Percentiles rank a stretch among this genome's conserved stretches.
These are phyloP conservation scores for Pezicula carpinea DNA, from an alignment of 2,329 filamentous ascomycete species.

Conservation along the genomic window DNA sequence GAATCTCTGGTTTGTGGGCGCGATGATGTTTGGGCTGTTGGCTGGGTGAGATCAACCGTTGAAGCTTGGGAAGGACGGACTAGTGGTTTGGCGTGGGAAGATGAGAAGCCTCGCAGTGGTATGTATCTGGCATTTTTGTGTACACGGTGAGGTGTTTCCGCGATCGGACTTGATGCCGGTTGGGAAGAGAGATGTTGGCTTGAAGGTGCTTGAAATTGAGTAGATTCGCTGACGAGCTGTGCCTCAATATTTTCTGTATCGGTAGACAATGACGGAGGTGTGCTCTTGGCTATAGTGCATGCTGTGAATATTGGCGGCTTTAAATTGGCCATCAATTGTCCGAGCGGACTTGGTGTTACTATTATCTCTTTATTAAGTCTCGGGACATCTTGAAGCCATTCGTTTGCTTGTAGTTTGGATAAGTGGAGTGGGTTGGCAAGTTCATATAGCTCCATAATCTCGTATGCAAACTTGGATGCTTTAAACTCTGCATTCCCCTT, in stretches of 20 bases:
- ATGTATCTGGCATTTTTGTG: too few relatives aligned
- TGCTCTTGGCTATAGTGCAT: neutral
- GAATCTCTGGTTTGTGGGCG: neutral
- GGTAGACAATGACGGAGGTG: constrained; percentile 15
- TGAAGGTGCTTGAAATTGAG: constrained; percentile 21
- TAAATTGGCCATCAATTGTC: constrained; percentile 54
- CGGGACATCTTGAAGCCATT: constrained; percentile 47
- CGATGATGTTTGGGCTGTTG: constrained; percentile 10
- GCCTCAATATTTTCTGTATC: constrained; percentile 25
- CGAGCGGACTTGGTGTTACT: constrained; percentile 52
- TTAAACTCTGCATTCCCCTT: constrained; percentile 46
- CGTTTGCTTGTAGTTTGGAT: constrained; percentile 46
- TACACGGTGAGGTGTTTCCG: too few relatives aligned
- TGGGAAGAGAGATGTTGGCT: neutral
- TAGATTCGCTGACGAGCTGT: constrained; percentile 22
- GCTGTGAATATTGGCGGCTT: constrained; percentile 43
- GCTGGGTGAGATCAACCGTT: constrained; percentile 26
- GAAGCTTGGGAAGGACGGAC: constrained; percentile 23
- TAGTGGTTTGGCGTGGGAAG: neutral
- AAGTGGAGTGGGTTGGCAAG: constrained; percentile 55
- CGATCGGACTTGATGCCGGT: too few relatives aligned
- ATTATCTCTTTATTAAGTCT: constrained; percentile 44
- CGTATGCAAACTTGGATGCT: constrained; percentile 37
- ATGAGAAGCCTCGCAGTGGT: too few relatives aligned
- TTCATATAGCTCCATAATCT: constrained; percentile 54